A percentile compares a stretch with the other conserved stretches of the same genome.
Evolutionary conservation across 2,329 filamentous ascomycete species (phyloP).

Genomic region (Zalaria obscura): DNA sequence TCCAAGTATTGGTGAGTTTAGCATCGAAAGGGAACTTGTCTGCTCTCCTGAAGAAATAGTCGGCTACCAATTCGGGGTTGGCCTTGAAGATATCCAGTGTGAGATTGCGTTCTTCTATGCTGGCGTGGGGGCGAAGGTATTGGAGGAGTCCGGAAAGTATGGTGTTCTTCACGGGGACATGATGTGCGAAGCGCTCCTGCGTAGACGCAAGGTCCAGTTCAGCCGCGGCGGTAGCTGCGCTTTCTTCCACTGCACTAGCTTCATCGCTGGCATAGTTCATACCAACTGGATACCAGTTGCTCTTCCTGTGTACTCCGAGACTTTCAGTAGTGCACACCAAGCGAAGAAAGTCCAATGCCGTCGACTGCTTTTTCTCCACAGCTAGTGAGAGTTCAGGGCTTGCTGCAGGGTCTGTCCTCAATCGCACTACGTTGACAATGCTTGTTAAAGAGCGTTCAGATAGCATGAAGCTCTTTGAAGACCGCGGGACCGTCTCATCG

Average conservation of each 20-base stretch:
- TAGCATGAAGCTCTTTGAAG: slow-evolving; percentile 61
- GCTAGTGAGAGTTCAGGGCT: slow-evolving; percentile 1
- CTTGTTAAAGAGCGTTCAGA: slow-evolving; percentile 60
- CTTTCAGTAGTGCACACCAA: slow-evolving; percentile 59
- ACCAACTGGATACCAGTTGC: slow-evolving; percentile 71
- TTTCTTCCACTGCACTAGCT: slow-evolving; percentile 20
- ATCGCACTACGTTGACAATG: slow-evolving; percentile 57
- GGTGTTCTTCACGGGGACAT: slow-evolving; percentile 64
- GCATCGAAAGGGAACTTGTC: slow-evolving; percentile 70
- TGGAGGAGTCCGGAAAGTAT: slow-evolving; percentile 67
- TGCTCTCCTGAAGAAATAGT: slow-evolving; percentile 57
- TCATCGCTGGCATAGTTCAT: slow-evolving; percentile 21
- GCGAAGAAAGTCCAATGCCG: slow-evolving; percentile 56
- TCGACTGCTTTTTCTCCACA: neutral
- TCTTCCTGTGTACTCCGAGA: slow-evolving; percentile 61
- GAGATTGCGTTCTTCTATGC: slow-evolving; percentile 66
- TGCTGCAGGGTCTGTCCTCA: slow-evolving; percentile 3
- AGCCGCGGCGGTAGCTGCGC: slow-evolving; percentile 47
- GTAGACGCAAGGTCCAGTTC: slow-evolving; percentile 55
- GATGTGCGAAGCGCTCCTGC: slow-evolving; percentile 40
- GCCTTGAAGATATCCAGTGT: slow-evolving; percentile 64
- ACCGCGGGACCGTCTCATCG: slow-evolving; percentile 59
- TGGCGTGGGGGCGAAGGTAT: slow-evolving; percentile 70
- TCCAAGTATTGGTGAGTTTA: slow-evolving; percentile 85
- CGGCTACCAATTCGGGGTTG: slow-evolving; percentile 73